These are phyloP conservation scores for Cladophialophora psammophila DNA, from an alignment of 2,329 filamentous ascomycete genomes.

Conservation along the genomic window DNA sequence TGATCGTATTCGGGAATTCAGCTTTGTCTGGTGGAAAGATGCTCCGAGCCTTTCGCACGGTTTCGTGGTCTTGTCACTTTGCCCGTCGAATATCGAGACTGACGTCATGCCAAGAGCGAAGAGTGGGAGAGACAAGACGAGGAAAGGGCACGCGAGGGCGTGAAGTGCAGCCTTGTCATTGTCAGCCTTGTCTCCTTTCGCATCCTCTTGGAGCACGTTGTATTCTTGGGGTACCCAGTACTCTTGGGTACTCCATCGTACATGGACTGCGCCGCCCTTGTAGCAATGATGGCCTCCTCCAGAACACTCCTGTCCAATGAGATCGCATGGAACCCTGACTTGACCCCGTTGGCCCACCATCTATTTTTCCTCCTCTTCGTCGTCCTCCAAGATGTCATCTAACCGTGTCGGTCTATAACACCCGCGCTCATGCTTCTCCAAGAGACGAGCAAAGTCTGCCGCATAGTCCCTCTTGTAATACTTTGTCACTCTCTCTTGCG, in stretches of 20 bases:
- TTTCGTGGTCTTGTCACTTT: background rate
- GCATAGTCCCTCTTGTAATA: slow-evolving; percentile 20
- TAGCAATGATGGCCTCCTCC: background rate
- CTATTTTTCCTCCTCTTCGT: slow-evolving; percentile 11
- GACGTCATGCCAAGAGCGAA: background rate
- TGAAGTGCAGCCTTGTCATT: too few species aligned
- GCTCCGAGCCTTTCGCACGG: background rate
- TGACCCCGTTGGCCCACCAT: background rate
- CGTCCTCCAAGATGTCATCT: slow-evolving; percentile 25
- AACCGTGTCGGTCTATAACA: background rate
- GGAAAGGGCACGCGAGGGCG: too few species aligned
- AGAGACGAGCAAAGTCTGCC: background rate
- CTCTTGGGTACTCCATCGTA: too few species aligned
- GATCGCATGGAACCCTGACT: background rate
- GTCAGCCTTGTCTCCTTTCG: background rate
- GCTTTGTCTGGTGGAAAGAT: background rate
- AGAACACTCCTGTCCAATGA: background rate
- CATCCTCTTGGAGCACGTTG: too few species aligned
- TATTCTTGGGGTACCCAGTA: too few species aligned
- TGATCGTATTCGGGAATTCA: background rate
- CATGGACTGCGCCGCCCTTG: background rate
- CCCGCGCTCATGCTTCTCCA: slow-evolving; percentile 3
- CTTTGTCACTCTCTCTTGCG: slow-evolving; percentile 17
- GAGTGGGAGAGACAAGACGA: too few species aligned
- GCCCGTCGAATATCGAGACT: background rate